Evolutionary conservation across 139 green algal species (phyloP), one percentile per base, ranked within the genome.

Genomic region (Chlamydomonas schloesseri): DNA sequence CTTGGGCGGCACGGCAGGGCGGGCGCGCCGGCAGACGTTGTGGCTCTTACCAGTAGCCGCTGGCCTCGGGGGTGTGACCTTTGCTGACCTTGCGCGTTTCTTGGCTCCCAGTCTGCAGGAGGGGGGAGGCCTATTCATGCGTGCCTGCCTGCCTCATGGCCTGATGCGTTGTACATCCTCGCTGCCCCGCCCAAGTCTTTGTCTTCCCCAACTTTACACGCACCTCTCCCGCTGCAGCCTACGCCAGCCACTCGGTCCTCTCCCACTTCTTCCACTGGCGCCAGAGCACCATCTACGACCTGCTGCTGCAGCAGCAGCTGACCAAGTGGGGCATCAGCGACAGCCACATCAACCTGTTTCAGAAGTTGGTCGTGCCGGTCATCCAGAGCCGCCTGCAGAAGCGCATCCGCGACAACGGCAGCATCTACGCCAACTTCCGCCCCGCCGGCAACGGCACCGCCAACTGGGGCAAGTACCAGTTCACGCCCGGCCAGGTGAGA

Each of bases 391-490:
- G 46, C 8, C 29, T 65, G 47, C 11, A 15, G 11, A 42, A 28
- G 28, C 57, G 46, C 47, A 67, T 84, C 18, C 18, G 3, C 0
- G 78, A 84, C 50, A 47, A 47, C 29, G 37, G 20, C 78, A 67
- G 46, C 46, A 1, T 53, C 29, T 84, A 62, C 42, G 78, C 64
- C 29, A 57, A 75, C 46, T 84, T 75, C 46, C 21, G 21, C 2
- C 65, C 46, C 42, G 42, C 46, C 2, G 9, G 8, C 46, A 75
- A 55, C 78, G 24, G 24, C 46, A 33, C 21, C 37, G 64, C 9
- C 0, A 74, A 53, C 64, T 17, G 73, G 23, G 78, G 78, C 46
- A 50, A 53, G 31, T 83, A 83, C 77, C 62, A 74, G 77, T 64
- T 50, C 34, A 73, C 74, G 0, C 74, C 74, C 23, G 33, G 36